Percentiles rank a stretch among this genome's conserved stretches.
Evolutionary conservation across 331 rosid genomes (phyloP).

Genomic region (Pyrus hybrid): DNA sequence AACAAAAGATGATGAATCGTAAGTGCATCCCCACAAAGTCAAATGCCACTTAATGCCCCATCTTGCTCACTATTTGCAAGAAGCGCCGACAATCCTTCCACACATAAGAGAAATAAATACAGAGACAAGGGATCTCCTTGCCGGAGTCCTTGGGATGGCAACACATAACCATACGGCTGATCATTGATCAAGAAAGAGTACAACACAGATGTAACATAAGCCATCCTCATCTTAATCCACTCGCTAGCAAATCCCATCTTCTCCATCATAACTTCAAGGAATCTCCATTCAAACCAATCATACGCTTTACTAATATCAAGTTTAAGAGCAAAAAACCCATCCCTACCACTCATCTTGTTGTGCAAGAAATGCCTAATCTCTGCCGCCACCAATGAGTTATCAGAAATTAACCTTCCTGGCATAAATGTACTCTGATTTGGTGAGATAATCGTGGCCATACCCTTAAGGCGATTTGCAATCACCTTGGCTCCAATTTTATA

Average conservation of each 20-base stretch:
- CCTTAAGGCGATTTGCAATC: not conserved
- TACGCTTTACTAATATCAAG: not conserved
- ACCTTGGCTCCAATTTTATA: not conserved
- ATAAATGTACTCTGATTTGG: not conserved
- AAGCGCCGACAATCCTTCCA: too few species aligned
- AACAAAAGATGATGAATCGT: not conserved
- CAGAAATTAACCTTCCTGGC: not conserved
- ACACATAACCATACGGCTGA: not conserved
- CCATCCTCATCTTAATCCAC: not conserved
- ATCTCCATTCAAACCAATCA: too few species aligned
- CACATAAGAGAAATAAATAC: too few species aligned
- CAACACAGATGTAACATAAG: not conserved
- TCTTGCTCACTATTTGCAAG: not conserved
- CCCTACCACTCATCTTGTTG: not conserved
- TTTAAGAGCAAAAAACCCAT: not conserved
- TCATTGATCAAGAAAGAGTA: too few species aligned
- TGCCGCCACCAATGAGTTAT: not conserved
- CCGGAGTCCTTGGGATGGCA: fast-evolving
- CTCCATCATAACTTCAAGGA: not conserved
- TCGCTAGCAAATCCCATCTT: not conserved
- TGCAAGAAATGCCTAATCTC: not conserved
- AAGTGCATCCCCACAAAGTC: not conserved
- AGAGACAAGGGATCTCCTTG: not conserved
- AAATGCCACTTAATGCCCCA: not conserved
- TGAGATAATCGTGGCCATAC: too few species aligned